These are phyloP conservation scores for Lasiosphaeris hirsuta DNA, from an alignment of 495 filamentous ascomycete species.

Conservation along the genomic window DNA sequence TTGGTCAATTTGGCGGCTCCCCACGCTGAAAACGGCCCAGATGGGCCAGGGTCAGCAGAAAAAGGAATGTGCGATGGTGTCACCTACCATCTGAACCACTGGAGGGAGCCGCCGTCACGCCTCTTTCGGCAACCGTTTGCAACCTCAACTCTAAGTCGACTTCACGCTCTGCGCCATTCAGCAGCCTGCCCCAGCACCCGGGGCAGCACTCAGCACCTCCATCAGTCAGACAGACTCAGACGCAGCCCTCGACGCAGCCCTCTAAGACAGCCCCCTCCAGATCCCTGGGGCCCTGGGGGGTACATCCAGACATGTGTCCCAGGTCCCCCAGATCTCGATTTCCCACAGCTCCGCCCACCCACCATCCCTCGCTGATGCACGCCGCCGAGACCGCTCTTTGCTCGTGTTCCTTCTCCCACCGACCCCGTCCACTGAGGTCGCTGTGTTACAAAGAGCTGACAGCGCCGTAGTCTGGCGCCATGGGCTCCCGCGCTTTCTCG, in stretches of 20 bases:
- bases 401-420: no score
- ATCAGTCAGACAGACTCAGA: not conserved
- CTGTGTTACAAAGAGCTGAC: conserved; percentile 13
- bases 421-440: not conserved
- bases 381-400: conserved; percentile 13
- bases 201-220: not conserved
- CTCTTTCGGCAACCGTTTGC: conserved; percentile 14
- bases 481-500: not conserved
- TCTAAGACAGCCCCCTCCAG: no score
- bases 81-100: not conserved
- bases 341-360: not conserved
- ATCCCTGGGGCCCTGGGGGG: no score
- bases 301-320: no score
- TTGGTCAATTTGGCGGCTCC: no score
- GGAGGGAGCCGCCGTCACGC: conserved; percentile 11
- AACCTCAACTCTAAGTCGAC: conserved; percentile 21
- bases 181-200: not conserved
- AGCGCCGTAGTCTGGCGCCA: not conserved
- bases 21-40: not conserved
- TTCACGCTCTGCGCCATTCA: conserved; percentile 8
- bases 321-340: not conserved
- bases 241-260: no score
- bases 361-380: not conserved
- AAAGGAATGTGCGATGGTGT: conserved; percentile 8
- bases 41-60: conserved; percentile 3